Evolutionary conservation across 2,329 filamentous ascomycete genomes (phyloP).

Genomic region (Bretziella fagacearum): DNA sequence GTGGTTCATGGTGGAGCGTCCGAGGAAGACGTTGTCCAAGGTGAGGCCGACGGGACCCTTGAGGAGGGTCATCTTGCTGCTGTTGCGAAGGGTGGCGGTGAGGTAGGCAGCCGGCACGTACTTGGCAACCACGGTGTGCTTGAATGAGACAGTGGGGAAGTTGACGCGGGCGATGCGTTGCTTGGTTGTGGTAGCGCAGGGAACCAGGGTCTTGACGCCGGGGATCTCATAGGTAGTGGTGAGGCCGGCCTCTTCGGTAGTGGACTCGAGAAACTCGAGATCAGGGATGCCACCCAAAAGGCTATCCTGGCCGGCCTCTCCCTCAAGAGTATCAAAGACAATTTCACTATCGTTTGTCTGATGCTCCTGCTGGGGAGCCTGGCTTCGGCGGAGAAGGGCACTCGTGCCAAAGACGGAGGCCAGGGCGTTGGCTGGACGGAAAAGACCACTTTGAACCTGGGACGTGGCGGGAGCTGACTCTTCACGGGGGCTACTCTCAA

Average conservation of each 20-base stretch:
- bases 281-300: slow-evolving; percentile 16
- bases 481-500: not conserved
- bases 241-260: slow-evolving; percentile 41
- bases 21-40: slow-evolving; percentile 46
- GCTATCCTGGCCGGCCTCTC: not conserved
- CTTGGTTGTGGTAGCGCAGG: slow-evolving; percentile 33
- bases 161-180: slow-evolving; percentile 42
- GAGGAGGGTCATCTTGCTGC: slow-evolving; percentile 37
- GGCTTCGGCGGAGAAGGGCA: no score
- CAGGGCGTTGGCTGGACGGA: not conserved
- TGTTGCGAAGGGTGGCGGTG: slow-evolving; percentile 39
- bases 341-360: not conserved
- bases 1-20: slow-evolving; percentile 36
- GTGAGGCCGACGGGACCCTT: slow-evolving; percentile 39
- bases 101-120: slow-evolving; percentile 43
- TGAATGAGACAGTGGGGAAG: slow-evolving; percentile 35
- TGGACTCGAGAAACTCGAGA: slow-evolving; percentile 33
- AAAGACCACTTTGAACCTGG: slow-evolving; percentile 1
- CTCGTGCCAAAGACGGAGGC: not conserved
- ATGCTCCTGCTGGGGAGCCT: no score
- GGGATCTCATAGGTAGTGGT: slow-evolving; percentile 46
- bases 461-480: slow-evolving; percentile 13
- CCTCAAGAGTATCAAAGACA: slow-evolving; percentile 1
- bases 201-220: slow-evolving; percentile 37
- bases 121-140: slow-evolving; percentile 43